A percentile compares a stretch with the other conserved stretches of the same genome.
Evolutionary conservation across 2,329 filamentous ascomycete genomes (phyloP).

Genomic region (Aschersonia sp.): DNA sequence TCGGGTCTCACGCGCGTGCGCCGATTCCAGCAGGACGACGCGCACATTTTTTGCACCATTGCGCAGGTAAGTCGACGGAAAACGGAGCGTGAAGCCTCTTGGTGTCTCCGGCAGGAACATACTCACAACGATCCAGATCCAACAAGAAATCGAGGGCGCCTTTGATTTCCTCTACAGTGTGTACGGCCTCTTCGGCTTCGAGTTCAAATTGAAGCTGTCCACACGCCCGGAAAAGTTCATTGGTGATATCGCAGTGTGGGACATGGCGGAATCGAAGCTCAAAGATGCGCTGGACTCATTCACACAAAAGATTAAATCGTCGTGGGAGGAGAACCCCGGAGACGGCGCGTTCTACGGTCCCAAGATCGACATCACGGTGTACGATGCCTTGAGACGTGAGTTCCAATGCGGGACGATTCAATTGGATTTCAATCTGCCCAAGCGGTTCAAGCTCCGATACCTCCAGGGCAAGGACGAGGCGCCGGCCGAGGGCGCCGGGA

Average conservation of each 20-base stretch:
- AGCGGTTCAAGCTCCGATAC: constrained; percentile 25
- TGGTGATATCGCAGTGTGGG: constrained; percentile 75
- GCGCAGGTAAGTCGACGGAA: constrained; percentile 14
- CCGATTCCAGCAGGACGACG: constrained; percentile 91
- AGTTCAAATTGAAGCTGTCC: constrained; percentile 88
- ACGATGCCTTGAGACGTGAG: constrained; percentile 66
- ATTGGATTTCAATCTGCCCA: constrained; percentile 69
- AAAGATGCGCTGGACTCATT: constrained; percentile 70
- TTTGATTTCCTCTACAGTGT: constrained; percentile 79
- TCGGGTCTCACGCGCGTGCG: constrained; percentile 84
- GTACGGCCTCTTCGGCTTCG: constrained; percentile 45
- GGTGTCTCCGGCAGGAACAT: neutral
- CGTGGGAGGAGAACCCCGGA: constrained; percentile 85
- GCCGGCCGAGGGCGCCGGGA: constrained; percentile 25
- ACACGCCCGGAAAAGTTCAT: constrained; percentile 82
- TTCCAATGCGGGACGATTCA: constrained; percentile 62
- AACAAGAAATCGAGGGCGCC: constrained; percentile 50
- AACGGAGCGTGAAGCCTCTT: neutral
- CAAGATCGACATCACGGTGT: constrained; percentile 95
- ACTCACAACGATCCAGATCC: constrained; percentile 13
- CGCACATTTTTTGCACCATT: constrained; percentile 74
- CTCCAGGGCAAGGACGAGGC: constrained; percentile 36
- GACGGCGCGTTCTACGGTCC: constrained; percentile 97
- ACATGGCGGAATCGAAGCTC: constrained; percentile 72
- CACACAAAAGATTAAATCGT: constrained; percentile 39